Percentiles rank a stretch among this genome's conserved stretches.
Evolutionary conservation across 2,329 filamentous ascomycete genomes (phyloP).

Genomic region (Cadophora luteo-olivacea): DNA sequence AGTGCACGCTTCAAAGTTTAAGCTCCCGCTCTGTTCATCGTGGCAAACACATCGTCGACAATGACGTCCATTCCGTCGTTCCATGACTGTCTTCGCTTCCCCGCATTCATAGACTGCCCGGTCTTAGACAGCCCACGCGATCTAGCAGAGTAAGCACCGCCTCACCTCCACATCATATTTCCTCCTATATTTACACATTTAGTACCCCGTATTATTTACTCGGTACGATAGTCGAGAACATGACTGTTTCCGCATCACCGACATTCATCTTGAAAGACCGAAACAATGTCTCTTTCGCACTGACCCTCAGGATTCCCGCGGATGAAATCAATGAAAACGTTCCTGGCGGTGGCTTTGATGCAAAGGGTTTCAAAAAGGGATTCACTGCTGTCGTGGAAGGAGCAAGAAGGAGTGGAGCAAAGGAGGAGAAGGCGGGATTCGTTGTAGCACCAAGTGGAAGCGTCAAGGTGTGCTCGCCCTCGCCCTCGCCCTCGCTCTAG

Average conservation of each 20-base stretch:
- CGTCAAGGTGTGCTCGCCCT: constrained; percentile 29
- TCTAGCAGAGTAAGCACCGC: background rate
- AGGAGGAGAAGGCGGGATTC: constrained; percentile 40
- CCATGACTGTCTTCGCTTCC: constrained; percentile 33
- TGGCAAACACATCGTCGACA: background rate
- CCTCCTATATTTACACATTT: background rate
- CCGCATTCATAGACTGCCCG: constrained; percentile 34
- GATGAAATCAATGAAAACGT: constrained; percentile 18
- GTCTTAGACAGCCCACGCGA: constrained; percentile 18
- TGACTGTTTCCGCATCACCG: constrained; percentile 40
- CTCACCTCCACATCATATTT: background rate
- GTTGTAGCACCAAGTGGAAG: constrained; percentile 29
- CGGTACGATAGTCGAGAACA: constrained; percentile 40
- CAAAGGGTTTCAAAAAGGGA: constrained; percentile 37
- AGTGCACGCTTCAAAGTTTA: background rate
- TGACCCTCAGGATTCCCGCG: constrained; percentile 31
- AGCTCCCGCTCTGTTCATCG: no score
- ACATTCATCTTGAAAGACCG: constrained; percentile 42
- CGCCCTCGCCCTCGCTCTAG: constrained; percentile 9
- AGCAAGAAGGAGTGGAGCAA: constrained; percentile 34
- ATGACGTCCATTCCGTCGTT: constrained; percentile 36
- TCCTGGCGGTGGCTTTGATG: constrained; percentile 34
- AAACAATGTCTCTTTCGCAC: constrained; percentile 32
- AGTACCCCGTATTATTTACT: constrained; percentile 32
- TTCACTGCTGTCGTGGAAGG: constrained; percentile 30